These are phyloP conservation scores for Aspergillus taichungensis DNA, from an alignment of 495 filamentous ascomycete genomes.

Conservation along the genomic window DNA sequence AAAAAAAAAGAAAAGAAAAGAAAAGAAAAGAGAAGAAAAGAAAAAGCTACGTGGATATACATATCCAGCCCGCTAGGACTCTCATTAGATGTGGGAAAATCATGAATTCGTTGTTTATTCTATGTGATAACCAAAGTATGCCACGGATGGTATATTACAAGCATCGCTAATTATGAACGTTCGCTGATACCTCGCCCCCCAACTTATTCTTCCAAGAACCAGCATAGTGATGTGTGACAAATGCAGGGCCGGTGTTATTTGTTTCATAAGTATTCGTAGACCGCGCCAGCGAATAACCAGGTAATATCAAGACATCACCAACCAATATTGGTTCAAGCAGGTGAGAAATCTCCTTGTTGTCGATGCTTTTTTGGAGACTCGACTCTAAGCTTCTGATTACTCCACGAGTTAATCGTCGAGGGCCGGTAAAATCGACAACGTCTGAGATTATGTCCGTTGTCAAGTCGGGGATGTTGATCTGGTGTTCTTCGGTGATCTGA, in stretches of 20 bases:
- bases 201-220: constrained; percentile 23
- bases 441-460: constrained; percentile 5
- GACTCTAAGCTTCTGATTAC: constrained; percentile 6
- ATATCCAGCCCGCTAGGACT: no score
- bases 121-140: no score
- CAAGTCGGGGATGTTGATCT: no score
- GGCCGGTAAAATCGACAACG: constrained; percentile 18
- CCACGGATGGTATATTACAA: no score
- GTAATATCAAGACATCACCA: constrained; percentile 19
- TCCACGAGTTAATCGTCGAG: constrained; percentile 9
- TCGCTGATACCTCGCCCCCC: constrained; percentile 5
- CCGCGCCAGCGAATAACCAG: constrained; percentile 17
- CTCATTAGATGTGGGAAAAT: no score
- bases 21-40: no score
- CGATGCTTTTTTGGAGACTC: constrained; percentile 10
- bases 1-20: no score
- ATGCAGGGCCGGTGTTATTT: constrained; percentile 10
- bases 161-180: no score
- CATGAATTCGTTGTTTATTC: no score
- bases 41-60: no score
- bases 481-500: background rate
- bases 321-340: constrained; percentile 13
- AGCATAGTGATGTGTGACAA: constrained; percentile 24
- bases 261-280: constrained; percentile 11
- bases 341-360: constrained; percentile 12